Evolutionary conservation across 2,329 filamentous ascomycete species (phyloP), one percentile per base, ranked within the genome.

Genomic region (Endoconidiophora laricicola): DNA sequence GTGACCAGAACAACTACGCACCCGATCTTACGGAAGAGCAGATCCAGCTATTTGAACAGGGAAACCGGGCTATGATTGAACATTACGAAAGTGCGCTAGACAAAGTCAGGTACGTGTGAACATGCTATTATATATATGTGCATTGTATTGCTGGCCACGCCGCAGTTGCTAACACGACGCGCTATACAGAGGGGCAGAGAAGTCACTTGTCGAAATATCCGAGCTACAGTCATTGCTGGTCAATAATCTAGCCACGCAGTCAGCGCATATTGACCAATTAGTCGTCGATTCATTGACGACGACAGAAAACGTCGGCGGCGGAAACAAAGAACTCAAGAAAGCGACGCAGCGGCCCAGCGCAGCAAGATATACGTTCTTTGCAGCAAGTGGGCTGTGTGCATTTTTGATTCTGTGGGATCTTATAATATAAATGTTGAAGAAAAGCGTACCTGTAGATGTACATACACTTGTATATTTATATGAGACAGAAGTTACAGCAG

Each of bases 31-130:
- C 83, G 16, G 72, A 79, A 20, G 87, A 95, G 61, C 90, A 96
- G 64, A 69, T 91, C 48, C 90, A 95, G 63, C 76, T 94, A 61
- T 96, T 98, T 66, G 88, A 90, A 57, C 77, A 86, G 65, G 88
- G 93, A 61, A 95, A 96, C 61, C 81, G 87, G 63, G 81, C 86
- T 55, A 87, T 98, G 80, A 72, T 96, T 58, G 84, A 83, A 63
- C 85, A 94, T 65, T 94, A 93, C 64, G 86, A 95, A 64, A 86
- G 83, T 66, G 87, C 85, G n/a, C 69, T 96, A 62, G 83, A 88
- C 63, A 91, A 96, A 73, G 86, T 96, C 57, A 84, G 83, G 85
- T 93, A 75, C 49, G 83, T 73, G 26, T 7, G 12, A 3, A 41
- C 6, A 16, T 22, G 9, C 12, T 3, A n/a, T 6, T 4, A 2